Evolutionary conservation across 2,329 filamentous ascomycete genomes (phyloP).

Genomic region (Alternaria angustiovoidea): DNA sequence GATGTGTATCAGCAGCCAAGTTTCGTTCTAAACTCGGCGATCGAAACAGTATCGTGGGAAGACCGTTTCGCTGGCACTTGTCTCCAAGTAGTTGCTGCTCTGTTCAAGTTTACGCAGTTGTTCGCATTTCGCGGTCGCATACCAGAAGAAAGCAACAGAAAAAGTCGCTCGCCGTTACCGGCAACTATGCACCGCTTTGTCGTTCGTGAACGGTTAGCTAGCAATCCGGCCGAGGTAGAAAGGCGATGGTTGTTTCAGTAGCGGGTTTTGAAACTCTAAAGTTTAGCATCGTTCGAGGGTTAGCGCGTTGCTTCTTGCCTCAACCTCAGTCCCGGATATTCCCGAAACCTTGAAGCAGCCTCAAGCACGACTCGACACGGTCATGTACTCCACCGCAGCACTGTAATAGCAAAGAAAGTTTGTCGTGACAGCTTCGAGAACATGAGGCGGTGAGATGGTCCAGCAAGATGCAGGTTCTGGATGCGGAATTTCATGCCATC

Average conservation of each 20-base stretch:
- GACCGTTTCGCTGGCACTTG: slow-evolving; percentile 6
- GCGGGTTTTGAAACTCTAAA: slow-evolving; percentile 34
- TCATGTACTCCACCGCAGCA: neutral
- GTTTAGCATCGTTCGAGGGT: slow-evolving; percentile 30
- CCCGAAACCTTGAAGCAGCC: slow-evolving; percentile 16
- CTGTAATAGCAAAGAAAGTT: neutral
- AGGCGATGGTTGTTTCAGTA: slow-evolving; percentile 26
- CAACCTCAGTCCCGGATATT: slow-evolving; percentile 20
- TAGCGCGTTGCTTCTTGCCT: slow-evolving; percentile 24
- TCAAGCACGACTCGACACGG: neutral
- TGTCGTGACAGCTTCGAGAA: neutral
- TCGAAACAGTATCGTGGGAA: slow-evolving; percentile 30
- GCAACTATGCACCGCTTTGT: neutral
- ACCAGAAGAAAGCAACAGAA: neutral
- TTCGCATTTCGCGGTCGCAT: neutral
- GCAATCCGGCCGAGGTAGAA: slow-evolving; percentile 7
- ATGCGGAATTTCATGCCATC: slow-evolving; percentile 1
- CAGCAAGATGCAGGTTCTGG: slow-evolving; percentile 4
- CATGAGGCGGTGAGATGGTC: neutral
- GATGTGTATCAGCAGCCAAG: slow-evolving; percentile 38
- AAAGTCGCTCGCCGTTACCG: neutral
- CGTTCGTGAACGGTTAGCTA: slow-evolving; percentile 5
- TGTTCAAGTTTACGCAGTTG: neutral
- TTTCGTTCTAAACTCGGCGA: slow-evolving; percentile 33
- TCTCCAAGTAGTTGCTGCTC: neutral